These are phyloP conservation scores for Tetrapisispora pingtungensis DNA, from an alignment of 805 yeast species.

Conservation along the genomic window DNA sequence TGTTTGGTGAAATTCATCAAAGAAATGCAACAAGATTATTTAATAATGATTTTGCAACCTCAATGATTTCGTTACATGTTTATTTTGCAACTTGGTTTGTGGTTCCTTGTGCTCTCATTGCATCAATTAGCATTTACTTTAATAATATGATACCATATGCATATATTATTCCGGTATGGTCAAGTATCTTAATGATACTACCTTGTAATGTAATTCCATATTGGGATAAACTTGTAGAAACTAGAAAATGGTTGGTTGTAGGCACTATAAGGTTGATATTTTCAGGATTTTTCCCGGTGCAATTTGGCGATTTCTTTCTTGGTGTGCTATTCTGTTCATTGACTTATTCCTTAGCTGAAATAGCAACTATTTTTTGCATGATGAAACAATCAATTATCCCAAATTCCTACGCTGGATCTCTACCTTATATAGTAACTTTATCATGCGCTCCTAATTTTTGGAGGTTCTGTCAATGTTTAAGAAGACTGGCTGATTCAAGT, in stretches of 20 bases:
- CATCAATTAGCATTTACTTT: slow-evolving; percentile 65
- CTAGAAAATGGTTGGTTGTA: slow-evolving; percentile 69
- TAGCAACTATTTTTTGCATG: slow-evolving; percentile 77
- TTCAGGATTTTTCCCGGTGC: slow-evolving; percentile 89
- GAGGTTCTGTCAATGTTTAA: slow-evolving; percentile 81
- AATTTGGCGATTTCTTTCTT: slow-evolving; percentile 83
- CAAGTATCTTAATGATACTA: slow-evolving; percentile 10
- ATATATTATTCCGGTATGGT: slow-evolving; percentile 33
- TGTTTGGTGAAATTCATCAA: slow-evolving; percentile 62
- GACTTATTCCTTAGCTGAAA: slow-evolving; percentile 77
- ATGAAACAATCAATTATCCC: slow-evolving; percentile 33
- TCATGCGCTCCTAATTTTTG: slow-evolving; percentile 78
- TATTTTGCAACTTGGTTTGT: slow-evolving; percentile 55
- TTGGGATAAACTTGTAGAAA: slow-evolving; percentile 33
- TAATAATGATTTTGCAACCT: slow-evolving; percentile 30
- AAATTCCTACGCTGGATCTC: slow-evolving; percentile 33
- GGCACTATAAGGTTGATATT: slow-evolving; percentile 62
- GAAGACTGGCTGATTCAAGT: slow-evolving; percentile 89
- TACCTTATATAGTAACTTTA: slow-evolving; percentile 71
- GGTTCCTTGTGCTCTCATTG: slow-evolving; percentile 46
- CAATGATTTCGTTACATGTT: slow-evolving; percentile 35
- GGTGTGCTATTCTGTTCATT: slow-evolving; percentile 88
- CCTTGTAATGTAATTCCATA: slow-evolving; percentile 21
- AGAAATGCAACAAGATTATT: slow-evolving; percentile 36
- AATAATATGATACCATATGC: slow-evolving; percentile 69